Evolutionary conservation across 148 eudicot genomes (phyloP).

Genomic region (Suaeda aralocaspica): DNA sequence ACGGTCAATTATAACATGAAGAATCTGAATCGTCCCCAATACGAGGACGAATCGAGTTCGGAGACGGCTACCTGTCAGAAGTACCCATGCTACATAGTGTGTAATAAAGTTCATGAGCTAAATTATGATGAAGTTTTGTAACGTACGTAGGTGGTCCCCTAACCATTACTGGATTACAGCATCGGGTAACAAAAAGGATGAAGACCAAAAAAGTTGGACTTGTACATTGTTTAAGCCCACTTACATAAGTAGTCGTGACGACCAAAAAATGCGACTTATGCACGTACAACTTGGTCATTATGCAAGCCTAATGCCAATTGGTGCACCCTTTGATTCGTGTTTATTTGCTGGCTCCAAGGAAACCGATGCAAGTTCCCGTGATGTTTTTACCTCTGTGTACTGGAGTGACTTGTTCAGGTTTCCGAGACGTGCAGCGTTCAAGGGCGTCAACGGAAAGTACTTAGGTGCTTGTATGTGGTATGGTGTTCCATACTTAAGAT

Average conservation of each 20-base stretch:
- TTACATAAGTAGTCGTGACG: not conserved
- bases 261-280: not conserved
- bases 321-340: slow-evolving; percentile 8
- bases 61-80: too few species aligned
- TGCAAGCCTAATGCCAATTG: not conserved
- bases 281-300: slow-evolving; percentile 22
- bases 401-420: not conserved
- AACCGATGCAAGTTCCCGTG: not conserved
- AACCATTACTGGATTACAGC: slow-evolving; percentile 23
- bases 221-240: slow-evolving; percentile 23
- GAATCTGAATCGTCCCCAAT: too few species aligned
- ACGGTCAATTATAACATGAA: too few species aligned
- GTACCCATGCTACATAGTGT: too few species aligned
- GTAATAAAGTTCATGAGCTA: too few species aligned
- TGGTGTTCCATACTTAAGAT: not conserved
- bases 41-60: too few species aligned
- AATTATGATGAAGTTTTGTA: too few species aligned
- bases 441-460: slow-evolving; percentile 8
- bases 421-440: slow-evolving; percentile 1
- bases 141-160: slow-evolving; percentile 22
- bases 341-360: slow-evolving; percentile 6
- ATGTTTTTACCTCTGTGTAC: not conserved
- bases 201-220: slow-evolving; percentile 19
- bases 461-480: not conserved
- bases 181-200: not conserved